Base-by-base conservation (phyloP, 805 yeast genomes). In the Clavispora fructus region DNA sequence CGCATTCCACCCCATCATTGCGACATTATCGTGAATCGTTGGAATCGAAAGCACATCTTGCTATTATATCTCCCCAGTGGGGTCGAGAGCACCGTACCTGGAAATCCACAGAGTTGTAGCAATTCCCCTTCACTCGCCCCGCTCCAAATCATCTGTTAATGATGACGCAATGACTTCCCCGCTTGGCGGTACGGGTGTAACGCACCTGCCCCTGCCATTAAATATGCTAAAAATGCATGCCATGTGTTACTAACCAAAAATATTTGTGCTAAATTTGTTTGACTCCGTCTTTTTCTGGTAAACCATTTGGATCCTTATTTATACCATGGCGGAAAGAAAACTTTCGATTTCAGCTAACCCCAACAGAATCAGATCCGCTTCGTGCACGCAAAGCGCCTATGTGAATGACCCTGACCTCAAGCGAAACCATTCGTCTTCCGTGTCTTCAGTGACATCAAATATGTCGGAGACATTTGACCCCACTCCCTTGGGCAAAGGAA, bases 391-490 rank as follows among this genome's bases (percentile, higher is more conserved):
- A n/a, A 23, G 14, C 17, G 39, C 41, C 14, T 40, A 45, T 10
- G 37, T 49, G 31, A 10, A 38, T 37, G 35, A 11, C 40, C 17
- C 27, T 35, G 52, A 52, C 13, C 8, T 19, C 27, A 56, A 54
- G 44, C 47, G 69, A 44, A 50, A 55, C 48, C 67, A 61, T 42
- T 60, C 63, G 12, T 39, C 48, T 28, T 60, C 65, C 12, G 51
- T 61, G 16, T 49, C 54, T 30, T 61, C 68, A 13, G 58, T 62
- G 41, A 48, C 47, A 29, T 55, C 59, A 4, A 49, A 45, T 26
- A 54, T 58, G 40, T 42, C 50, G 1, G 56, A 53, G 40, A 57
- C 52, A 26, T 37, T 31, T 40, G 39, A 38, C 8, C 37, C 40
- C 43, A 29, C 32, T 14, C 26, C 33, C 19, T 16, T 31, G 23